Conservation (phyloP, 2,329 filamentous ascomycete genomes). For the Scleromitrula shiraiana region DNA sequence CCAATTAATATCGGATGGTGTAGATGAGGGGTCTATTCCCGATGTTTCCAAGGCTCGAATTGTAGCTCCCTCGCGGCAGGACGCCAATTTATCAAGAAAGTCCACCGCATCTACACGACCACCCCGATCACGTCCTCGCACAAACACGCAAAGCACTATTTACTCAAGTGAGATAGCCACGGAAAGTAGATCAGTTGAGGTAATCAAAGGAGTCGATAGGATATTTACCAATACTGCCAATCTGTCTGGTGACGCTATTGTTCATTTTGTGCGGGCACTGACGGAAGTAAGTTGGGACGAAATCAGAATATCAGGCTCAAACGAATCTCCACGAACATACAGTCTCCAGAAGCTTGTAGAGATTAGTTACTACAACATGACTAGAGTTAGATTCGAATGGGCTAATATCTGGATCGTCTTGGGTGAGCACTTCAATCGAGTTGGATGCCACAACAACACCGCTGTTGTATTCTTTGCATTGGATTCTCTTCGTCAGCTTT, state of each 20-base stretch:
- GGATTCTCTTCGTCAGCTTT: conserved; percentile 88
- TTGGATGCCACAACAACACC: conserved; percentile 93
- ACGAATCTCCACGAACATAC: conserved; percentile 92
- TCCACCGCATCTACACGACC: conserved; percentile 52
- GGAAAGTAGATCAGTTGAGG: conserved; percentile 86
- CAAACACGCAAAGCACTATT: conserved; percentile 37
- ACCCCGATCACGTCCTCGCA: conserved; percentile 40
- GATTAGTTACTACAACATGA: conserved; percentile 99
- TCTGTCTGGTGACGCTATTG: conserved; percentile 86
- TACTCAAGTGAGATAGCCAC: conserved; percentile 76
- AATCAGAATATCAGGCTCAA: conserved; percentile 93
- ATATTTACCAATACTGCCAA: conserved; percentile 97
- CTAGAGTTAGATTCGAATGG: conserved; percentile 96
- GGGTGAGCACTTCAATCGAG: conserved; percentile 97
- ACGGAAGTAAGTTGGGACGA: conserved; percentile 99
- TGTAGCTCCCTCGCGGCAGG: conserved; percentile 45
- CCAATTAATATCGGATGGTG: conserved; percentile 88
- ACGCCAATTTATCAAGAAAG: conserved; percentile 50
- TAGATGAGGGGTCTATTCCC: conserved; percentile 85
- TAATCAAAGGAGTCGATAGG: conserved; percentile 84
- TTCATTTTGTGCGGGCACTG: conserved; percentile 85
- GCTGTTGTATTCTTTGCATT: conserved; percentile 96
- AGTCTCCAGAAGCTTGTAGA: conserved; percentile 97
- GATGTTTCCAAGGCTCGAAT: conserved; percentile 83
- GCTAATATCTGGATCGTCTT: conserved; percentile 95